phyloP scores from a whole-genome alignment of 2,329 filamentous ascomycete species.

The Dryadomyces quercus-mongolicae region DNA sequence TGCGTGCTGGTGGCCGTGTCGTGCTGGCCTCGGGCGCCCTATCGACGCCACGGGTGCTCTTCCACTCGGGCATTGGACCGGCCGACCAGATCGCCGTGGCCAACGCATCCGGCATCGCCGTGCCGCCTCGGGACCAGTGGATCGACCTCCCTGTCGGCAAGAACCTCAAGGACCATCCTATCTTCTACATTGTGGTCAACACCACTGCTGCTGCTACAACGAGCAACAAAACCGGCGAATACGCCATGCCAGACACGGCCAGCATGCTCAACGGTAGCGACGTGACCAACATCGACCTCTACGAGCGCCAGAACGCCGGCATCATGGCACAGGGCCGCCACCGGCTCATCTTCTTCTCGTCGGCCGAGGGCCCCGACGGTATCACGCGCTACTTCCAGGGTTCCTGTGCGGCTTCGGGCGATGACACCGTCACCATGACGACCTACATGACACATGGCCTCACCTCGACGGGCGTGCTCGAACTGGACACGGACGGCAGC shows the following conservation, averaged over 20 bases:
- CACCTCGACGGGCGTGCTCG: constrained; percentile 31
- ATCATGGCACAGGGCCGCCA: constrained; percentile 31
- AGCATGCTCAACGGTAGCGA: constrained; percentile 1
- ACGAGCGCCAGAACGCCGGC: constrained; percentile 20
- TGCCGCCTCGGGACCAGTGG: constrained; percentile 39
- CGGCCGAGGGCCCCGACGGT: constrained; percentile 18
- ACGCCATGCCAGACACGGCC: constrained; percentile 8
- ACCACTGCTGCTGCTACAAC: background rate
- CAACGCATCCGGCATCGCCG: constrained; percentile 33
- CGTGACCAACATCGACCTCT: constrained; percentile 17
- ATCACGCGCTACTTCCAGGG: constrained; percentile 26
- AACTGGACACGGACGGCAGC: constrained; percentile 23
- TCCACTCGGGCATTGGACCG: constrained; percentile 49
- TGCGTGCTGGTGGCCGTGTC: constrained; percentile 36
- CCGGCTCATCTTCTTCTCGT: constrained; percentile 33
- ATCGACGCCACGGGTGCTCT: constrained; percentile 5
- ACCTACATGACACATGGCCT: constrained; percentile 39
- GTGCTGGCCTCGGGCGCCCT: constrained; percentile 50
- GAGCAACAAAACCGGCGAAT: background rate
- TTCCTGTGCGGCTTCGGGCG: constrained; percentile 29
- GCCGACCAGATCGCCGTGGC: constrained; percentile 44
- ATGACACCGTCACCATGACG: constrained; percentile 19
- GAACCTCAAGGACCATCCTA: constrained; percentile 41
- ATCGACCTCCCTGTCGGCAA: constrained; percentile 47
- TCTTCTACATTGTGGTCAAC: background rate